A percentile compares a stretch with the other conserved stretches of the same genome.
Evolutionary conservation across 2,329 filamentous ascomycete genomes (phyloP).

Genomic region (Whalleya microplaca): DNA sequence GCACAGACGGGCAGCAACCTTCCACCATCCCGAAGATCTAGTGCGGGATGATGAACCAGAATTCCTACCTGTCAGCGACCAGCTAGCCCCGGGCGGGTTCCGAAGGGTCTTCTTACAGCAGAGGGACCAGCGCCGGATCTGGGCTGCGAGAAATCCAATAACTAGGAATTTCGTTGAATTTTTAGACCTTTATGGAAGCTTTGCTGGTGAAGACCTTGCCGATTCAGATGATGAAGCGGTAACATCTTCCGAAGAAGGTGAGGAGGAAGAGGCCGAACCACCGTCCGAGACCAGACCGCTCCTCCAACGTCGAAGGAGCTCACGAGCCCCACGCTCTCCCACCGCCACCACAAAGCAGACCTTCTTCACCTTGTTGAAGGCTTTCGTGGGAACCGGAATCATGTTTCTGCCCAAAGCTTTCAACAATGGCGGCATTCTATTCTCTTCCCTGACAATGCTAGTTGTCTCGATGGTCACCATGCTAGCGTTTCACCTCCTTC

Average conservation of each 20-base stretch:
- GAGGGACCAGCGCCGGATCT: slow-evolving; percentile 39
- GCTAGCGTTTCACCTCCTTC: slow-evolving; percentile 71
- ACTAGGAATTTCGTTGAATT: slow-evolving; percentile 76
- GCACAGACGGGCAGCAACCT: slow-evolving; percentile 65
- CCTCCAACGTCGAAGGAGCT: slow-evolving; percentile 58
- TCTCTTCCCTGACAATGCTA: slow-evolving; percentile 71
- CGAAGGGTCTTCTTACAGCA: slow-evolving; percentile 51
- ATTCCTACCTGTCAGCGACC: slow-evolving; percentile 36
- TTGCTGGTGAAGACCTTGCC: slow-evolving; percentile 72
- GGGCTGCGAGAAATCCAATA: slow-evolving; percentile 55
- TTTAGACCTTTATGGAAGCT: slow-evolving; percentile 74
- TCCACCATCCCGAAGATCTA: slow-evolving; percentile 62
- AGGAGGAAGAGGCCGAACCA: slow-evolving; percentile 44
- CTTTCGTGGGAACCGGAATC: slow-evolving; percentile 79
- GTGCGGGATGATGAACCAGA: slow-evolving; percentile 38
- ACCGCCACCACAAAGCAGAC: slow-evolving; percentile 72
- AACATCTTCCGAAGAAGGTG: slow-evolving; percentile 53
- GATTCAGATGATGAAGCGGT: slow-evolving; percentile 65
- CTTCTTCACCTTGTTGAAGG: slow-evolving; percentile 79
- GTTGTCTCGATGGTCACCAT: slow-evolving; percentile 68
- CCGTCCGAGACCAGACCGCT: slow-evolving; percentile 62
- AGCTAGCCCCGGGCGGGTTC: slow-evolving; percentile 51
- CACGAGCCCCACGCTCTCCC: slow-evolving; percentile 52
- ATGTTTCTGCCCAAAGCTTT: slow-evolving; percentile 81
- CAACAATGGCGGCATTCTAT: slow-evolving; percentile 76